Evolutionary conservation across 306 rosid genomes (phyloP).

Genomic region (Lathyrus tuberosus): DNA sequence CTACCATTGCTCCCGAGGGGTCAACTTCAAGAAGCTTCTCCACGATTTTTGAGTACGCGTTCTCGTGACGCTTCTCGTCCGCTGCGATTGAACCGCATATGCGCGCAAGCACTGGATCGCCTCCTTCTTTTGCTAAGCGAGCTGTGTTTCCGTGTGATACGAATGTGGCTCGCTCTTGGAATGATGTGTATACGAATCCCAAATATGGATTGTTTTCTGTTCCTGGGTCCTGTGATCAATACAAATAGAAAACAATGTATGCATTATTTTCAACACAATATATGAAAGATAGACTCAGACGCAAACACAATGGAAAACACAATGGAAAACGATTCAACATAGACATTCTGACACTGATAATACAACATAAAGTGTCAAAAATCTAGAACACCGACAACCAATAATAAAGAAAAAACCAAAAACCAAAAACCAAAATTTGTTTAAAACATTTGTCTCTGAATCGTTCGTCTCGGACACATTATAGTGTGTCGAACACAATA

Average conservation of each 20-base stretch:
- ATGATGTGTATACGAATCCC: slow-evolving; percentile 76
- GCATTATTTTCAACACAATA: not conserved
- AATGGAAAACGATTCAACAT: too few relatives aligned
- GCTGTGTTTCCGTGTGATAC: slow-evolving; percentile 79
- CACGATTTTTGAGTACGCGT: slow-evolving; percentile 54
- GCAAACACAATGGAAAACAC: too few relatives aligned
- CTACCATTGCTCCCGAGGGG: slow-evolving; percentile 51
- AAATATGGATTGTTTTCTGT: slow-evolving; percentile 72
- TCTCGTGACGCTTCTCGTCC: slow-evolving; percentile 71
- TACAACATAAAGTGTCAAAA: too few relatives aligned
- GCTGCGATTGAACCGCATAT: slow-evolving; percentile 72
- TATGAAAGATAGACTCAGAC: too few relatives aligned
- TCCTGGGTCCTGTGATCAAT: slow-evolving; percentile 62
- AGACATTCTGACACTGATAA: too few relatives aligned
- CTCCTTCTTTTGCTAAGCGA: slow-evolving; percentile 56
- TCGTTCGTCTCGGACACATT: too few relatives aligned
- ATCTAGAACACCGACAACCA: too few relatives aligned
- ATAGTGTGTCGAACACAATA: too few relatives aligned
- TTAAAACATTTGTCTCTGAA: too few relatives aligned
- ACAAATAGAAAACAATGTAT: not conserved
- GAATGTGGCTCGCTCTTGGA: slow-evolving; percentile 76
- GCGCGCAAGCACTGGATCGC: slow-evolving; percentile 59
- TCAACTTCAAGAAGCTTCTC: slow-evolving; percentile 81
- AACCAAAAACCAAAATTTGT: too few relatives aligned
- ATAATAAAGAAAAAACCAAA: too few relatives aligned